phyloP scores from a whole-genome alignment of 169 alveolate genomes.

The Cryptosporidium baileyi region DNA sequence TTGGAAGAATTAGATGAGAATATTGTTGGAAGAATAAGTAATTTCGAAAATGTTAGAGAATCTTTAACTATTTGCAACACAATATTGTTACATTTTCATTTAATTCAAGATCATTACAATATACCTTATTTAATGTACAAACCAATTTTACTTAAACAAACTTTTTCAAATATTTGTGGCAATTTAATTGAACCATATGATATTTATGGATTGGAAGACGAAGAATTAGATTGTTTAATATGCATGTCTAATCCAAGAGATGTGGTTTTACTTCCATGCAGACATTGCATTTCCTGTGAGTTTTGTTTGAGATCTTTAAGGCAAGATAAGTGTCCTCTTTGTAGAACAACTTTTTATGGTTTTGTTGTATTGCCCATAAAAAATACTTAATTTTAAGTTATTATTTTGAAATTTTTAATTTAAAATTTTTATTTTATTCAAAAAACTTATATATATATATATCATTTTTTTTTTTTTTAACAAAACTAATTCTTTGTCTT shows the following conservation, averaged over 20 bases:
- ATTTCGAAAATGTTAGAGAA: not conserved
- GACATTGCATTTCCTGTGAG: slow-evolving; percentile 62
- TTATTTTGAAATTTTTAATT: no score
- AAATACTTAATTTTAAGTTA: no score
- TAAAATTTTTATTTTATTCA: no score
- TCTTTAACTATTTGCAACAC: not conserved
- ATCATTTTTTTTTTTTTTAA: no score
- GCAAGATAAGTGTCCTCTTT: slow-evolving; percentile 77
- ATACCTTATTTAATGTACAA: slow-evolving; percentile 24
- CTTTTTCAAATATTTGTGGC: not conserved
- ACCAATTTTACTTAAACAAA: slow-evolving; percentile 46
- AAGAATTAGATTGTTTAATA: slow-evolving; percentile 71
- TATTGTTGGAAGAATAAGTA: not conserved
- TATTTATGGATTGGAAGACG: slow-evolving; percentile 67
- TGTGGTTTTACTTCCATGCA: slow-evolving; percentile 68
- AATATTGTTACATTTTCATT: slow-evolving; percentile 19
- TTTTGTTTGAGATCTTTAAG: slow-evolving; percentile 74
- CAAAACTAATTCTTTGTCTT: no score
- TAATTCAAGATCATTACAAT: slow-evolving; percentile 44
- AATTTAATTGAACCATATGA: slow-evolving; percentile 39
- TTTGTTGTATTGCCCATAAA: slow-evolving; percentile 75
- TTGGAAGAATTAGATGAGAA: not conserved
- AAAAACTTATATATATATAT: no score
- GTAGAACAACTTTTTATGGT: slow-evolving; percentile 73
- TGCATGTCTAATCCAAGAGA: slow-evolving; percentile 73